Base-by-base conservation (phyloP, 345 rosid genomes). In the Aquilaria yunnanensis region DNA sequence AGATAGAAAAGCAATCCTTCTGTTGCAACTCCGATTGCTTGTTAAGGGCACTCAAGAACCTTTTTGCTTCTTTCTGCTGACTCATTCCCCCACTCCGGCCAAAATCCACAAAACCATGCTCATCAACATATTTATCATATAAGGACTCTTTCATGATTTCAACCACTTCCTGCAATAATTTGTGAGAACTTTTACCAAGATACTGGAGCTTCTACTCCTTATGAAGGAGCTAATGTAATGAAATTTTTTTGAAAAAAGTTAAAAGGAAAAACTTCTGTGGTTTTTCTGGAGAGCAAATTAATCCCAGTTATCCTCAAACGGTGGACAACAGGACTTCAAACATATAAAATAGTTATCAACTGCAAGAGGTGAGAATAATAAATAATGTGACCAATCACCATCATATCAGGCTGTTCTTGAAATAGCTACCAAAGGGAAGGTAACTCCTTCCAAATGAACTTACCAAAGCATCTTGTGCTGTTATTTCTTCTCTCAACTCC, bases 11-110 rank as follows among this genome's bases (percentile, higher is more conserved):
- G 59, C 80, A 85, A 69, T 94, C 96, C 74, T 94, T 94, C 69
- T 86, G 92, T 71, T 79, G 92, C 82, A 83, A 75, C 64, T 80
- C 96, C 47, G 97, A 86, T 68, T 88, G 99, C 75, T 83, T 90
- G 68, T 85, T 85, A 41, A 94, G 87, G 72, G 95, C 95, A 77
- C 88, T 81, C 56, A 90, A 77, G 75, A 94, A 94, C 54, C 97
- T 84, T 76, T 82, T 94, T 61, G 95, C 96, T 77, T 94, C 97
- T 66, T 90, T 94, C 66, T 88, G 99, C 70, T 88, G 95, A 73
- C 99, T 94, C 99, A 90, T 90, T 62, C 97, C 99, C 33, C 99
- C 95, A 61, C 97, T 86, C 59, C 91, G 83, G 68, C 89, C 92
- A 59, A 83, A 94, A 80, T 94, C 95, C 70, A 88, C 95, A 67